Base-by-base conservation (phyloP, 805 yeast genomes). In the Spathaspora boniae region DNA sequence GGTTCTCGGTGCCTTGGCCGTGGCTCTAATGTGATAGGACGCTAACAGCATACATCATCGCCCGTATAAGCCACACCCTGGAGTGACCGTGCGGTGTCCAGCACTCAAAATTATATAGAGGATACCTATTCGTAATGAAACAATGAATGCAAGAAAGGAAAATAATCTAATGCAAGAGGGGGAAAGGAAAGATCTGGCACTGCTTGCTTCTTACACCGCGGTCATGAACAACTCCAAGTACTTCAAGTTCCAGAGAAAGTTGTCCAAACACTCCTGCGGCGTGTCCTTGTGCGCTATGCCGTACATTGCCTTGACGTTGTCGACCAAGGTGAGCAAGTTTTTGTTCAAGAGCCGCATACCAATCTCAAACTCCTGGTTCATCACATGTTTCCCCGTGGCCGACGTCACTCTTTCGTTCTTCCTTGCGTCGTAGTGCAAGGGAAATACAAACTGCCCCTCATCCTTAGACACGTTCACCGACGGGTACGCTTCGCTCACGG, bases 171-270 rank as follows among this genome's bases (percentile, higher is more conserved):
- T n/a, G n/a, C n/a, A n/a, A n/a, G n/a, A n/a, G n/a, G n/a, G n/a
- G n/a, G n/a, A n/a, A n/a, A n/a, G n/a, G n/a, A n/a, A n/a, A n/a
- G n/a, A n/a, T n/a, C n/a, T n/a, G n/a, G n/a, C n/a, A n/a, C 14
- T 8, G 26, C 26, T 18, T 29, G 8, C 9, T 9, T 18, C 21
- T 9, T 9, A 27, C 20, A 12, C 15, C 9, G 61, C 61, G 1
- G 70, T 64, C 25, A 65, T 41, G 41, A 54, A 63, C 26, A 67
- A 46, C 9, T 60, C 37, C 16, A 66, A 33, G 35, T 58, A 67
- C 39, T 67, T 60, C 16, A 67, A 40, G 31, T 53, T 63, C 72
- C 72, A 67, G 37, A 65, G 45, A 29, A 65, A 55, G 38, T 65
- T 64, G 43, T 66, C 72, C 12, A 55, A 33, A 34, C 68, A 62